A percentile compares a stretch with the other conserved stretches of the same genome.
phyloP scores from a whole-genome alignment of 2,329 filamentous ascomycete species.

The Emergomyces orientalis region DNA sequence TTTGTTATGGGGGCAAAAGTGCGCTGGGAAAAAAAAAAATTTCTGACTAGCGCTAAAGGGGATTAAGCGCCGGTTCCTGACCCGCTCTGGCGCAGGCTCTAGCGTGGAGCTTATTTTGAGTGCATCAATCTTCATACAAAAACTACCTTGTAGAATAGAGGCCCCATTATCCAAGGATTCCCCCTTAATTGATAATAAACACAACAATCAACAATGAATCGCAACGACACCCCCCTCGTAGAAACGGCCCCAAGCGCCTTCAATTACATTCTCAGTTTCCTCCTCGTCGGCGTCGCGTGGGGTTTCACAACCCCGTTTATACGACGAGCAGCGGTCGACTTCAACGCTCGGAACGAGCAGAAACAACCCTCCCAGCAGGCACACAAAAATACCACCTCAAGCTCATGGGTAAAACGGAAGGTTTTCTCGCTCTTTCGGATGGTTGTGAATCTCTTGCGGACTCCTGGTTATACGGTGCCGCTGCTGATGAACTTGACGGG shows the following conservation, averaged over 20 bases:
- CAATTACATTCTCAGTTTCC: conserved; percentile 81
- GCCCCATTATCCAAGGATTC: too few species aligned
- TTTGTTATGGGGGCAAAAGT: too few species aligned
- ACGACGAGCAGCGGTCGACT: conserved; percentile 68
- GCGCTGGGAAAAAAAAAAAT: too few species aligned
- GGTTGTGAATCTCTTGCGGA: conserved; percentile 66
- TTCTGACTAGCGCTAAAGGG: too few species aligned
- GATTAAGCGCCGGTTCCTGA: not conserved
- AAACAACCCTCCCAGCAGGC: not conserved
- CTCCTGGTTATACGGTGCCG: conserved; percentile 76
- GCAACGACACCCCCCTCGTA: not conserved
- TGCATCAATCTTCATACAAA: too few species aligned
- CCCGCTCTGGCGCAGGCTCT: not conserved
- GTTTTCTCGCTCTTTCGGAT: conserved; percentile 60
- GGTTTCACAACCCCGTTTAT: conserved; percentile 90
- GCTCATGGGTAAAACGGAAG: conserved; percentile 54
- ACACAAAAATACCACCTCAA: not conserved
- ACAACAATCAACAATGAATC: not conserved
- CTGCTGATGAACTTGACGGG: conserved; percentile 82
- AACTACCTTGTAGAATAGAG: too few species aligned
- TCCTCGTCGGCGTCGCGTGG: conserved; percentile 87
- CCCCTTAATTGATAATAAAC: not conserved
- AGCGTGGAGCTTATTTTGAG: not conserved
- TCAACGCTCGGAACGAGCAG: conserved; percentile 47
- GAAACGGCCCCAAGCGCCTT: conserved; percentile 40